A percentile compares a stretch with the other conserved stretches of the same genome.
Conservation (phyloP, 768 basidiomycete species). For the Lepiota venenata region DNA sequence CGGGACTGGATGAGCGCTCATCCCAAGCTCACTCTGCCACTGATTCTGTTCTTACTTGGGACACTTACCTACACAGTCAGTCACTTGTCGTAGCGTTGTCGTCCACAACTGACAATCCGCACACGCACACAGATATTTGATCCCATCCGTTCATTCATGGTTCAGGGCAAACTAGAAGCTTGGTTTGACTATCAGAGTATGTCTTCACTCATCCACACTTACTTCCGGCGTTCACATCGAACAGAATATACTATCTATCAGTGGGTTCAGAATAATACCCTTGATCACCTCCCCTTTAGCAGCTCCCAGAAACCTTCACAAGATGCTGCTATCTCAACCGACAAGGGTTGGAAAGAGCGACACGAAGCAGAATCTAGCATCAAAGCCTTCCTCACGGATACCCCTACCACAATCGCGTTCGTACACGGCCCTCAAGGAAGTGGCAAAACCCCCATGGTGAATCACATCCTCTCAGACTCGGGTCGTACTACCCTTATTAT, state of each 20-base stretch:
- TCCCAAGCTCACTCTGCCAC: conserved; percentile 78
- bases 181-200: conserved; percentile 81
- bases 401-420: conserved; percentile 74
- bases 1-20: conserved; percentile 84
- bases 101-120: not conserved
- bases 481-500: conserved; percentile 69
- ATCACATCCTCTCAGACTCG: conserved; percentile 46
- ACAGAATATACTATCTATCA: conserved; percentile 72
- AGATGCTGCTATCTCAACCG: conserved; percentile 17
- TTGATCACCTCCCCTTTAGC: conserved; percentile 39
- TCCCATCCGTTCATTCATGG: conserved; percentile 80
- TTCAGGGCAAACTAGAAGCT: conserved; percentile 77
- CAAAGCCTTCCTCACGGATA: conserved; percentile 70
- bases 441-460: conserved; percentile 66
- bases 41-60: conserved; percentile 85
- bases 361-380: conserved; percentile 69
- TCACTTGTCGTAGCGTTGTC: conserved; percentile 5
- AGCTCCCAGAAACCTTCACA: conserved; percentile 16
- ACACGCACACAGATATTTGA: conserved; percentile 71
- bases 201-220: conserved; percentile 11
- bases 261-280: conserved; percentile 65
- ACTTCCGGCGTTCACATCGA: not conserved
- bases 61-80: conserved; percentile 84
- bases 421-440: conserved; percentile 83
- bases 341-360: conserved; percentile 81